These are phyloP conservation scores for Sideroxylon spinosum DNA, from an alignment of 179 eudicot genomes.

Conservation along the genomic window DNA sequence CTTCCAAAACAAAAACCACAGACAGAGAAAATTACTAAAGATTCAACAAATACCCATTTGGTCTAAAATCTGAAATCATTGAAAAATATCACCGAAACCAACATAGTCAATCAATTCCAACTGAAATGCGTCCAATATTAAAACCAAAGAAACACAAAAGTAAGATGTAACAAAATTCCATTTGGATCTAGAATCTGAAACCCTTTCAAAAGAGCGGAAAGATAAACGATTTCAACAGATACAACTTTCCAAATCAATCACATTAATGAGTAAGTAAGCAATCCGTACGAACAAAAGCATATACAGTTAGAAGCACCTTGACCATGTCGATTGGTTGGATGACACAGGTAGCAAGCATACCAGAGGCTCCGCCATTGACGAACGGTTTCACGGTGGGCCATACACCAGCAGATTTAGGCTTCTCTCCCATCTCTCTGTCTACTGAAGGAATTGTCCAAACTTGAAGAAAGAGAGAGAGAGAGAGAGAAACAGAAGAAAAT, in stretches of 20 bases:
- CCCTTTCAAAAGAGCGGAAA: background rate
- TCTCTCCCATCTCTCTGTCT: conserved; percentile 44
- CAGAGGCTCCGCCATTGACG: conserved; percentile 84
- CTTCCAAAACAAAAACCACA: background rate
- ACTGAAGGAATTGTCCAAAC: background rate
- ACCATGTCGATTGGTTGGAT: conserved; percentile 92
- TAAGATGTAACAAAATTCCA: background rate
- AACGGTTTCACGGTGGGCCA: conserved; percentile 80
- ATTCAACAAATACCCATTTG: conserved; percentile 12
- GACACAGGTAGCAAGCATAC: conserved; percentile 91
- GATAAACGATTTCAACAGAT: background rate
- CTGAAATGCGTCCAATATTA: background rate
- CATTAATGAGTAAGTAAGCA: background rate
- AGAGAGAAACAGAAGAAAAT: background rate
- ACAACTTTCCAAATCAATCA: too few relatives aligned
- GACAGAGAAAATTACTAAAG: background rate
- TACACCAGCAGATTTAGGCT: conserved; percentile 36
- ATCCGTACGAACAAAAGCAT: background rate
- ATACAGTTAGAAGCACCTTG: conserved; percentile 40
- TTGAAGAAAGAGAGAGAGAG: background rate
- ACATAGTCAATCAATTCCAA: background rate
- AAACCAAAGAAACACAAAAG: background rate
- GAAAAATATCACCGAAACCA: background rate
- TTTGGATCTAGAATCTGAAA: conserved; percentile 12
- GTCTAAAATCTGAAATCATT: conserved; percentile 18